Base-by-base conservation (phyloP, 2,329 filamentous ascomycete genomes). In the Eutypa lata region DNA sequence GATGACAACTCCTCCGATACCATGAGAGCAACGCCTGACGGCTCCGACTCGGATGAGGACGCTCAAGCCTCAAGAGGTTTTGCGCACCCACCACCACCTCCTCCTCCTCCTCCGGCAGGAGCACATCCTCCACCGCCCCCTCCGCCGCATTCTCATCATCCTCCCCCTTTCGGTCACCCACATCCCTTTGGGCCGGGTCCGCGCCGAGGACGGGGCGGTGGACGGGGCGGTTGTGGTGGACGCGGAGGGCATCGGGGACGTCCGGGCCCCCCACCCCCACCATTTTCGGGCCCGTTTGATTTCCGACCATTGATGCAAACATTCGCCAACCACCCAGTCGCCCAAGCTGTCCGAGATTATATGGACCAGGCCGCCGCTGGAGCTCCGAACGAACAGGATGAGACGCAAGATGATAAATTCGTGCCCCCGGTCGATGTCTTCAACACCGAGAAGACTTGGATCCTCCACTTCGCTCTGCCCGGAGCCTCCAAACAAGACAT, bases 401-500 rank as follows among this genome's bases (percentile, higher is more conserved):
- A 61, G 40, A 31, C 26, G 26, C 54, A 60, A 40, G 51, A 64
- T 38, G 70, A 73, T 50, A 67, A 75, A 53, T 88, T 89, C 68
- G 69, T 71, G 5, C 87, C 88, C 1, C 83, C 87, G n/a, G 75
- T 86, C 51, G 90, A 95, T 67, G 73, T 92, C 58, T 94, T 93
- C 75, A 82, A 87, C 67, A 88, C 86, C 5, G 71, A 82, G 7
- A 71, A 74, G 31, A 71, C 82, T 14, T 91, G 85, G 67, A 74
- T 91, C 43, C 73, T 94, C 8, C 89, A 94, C 68, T 74, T 91
- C 63, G 86, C 89, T 1, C 78, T 95, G 0, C 89, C 91, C 0
- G 90, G 90, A 24, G 89, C 87, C 2, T 86, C 86, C 72, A 92
- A 91, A 71, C 81, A 90, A 62, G 89, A 94, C 63, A 75, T 94